Conservation (phyloP, 306 rosid genomes). For the Adenanthera pavonina region DNA sequence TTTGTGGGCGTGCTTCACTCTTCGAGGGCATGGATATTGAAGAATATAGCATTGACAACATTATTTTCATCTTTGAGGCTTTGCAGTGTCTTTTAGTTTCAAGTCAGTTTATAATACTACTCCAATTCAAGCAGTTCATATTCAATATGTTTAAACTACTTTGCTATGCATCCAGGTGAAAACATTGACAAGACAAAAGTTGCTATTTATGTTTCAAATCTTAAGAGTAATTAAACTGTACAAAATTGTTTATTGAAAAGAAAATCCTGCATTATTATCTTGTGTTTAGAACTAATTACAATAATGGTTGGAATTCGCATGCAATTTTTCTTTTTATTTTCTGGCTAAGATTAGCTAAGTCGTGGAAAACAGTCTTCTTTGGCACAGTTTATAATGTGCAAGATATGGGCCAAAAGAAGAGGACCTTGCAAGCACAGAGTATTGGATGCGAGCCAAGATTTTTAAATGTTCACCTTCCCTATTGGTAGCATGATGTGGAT, state of each 20-base stretch:
- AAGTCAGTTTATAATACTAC: constrained; percentile 90
- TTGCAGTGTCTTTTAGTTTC: constrained; percentile 95
- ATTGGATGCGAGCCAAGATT: too few species aligned
- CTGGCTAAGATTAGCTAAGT: not conserved
- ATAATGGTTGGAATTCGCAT: not conserved
- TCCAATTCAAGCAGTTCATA: constrained; percentile 78
- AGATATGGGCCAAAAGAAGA: constrained; percentile 1
- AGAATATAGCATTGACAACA: constrained; percentile 54
- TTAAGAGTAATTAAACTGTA: constrained; percentile 6
- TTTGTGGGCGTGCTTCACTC: constrained; percentile 74
- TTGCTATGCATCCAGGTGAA: constrained; percentile 95
- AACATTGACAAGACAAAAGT: not conserved
- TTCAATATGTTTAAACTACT: constrained; percentile 72
- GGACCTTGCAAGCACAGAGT: not conserved
- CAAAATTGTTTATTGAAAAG: not conserved
- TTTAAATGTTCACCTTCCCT: not conserved
- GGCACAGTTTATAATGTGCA: not conserved
- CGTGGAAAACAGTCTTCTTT: not conserved
- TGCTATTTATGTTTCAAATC: constrained; percentile 12
- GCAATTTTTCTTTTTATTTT: not conserved
- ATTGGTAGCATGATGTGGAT: not conserved
- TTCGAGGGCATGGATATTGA: constrained; percentile 79
- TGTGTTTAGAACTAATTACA: not conserved
- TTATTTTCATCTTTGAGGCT: constrained; percentile 47
- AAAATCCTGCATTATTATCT: not conserved